Evolutionary conservation across 192 early-diverging fungal species (phyloP), one percentile per base, ranked within the genome.

Genomic region (Allomyces javanicus): DNA sequence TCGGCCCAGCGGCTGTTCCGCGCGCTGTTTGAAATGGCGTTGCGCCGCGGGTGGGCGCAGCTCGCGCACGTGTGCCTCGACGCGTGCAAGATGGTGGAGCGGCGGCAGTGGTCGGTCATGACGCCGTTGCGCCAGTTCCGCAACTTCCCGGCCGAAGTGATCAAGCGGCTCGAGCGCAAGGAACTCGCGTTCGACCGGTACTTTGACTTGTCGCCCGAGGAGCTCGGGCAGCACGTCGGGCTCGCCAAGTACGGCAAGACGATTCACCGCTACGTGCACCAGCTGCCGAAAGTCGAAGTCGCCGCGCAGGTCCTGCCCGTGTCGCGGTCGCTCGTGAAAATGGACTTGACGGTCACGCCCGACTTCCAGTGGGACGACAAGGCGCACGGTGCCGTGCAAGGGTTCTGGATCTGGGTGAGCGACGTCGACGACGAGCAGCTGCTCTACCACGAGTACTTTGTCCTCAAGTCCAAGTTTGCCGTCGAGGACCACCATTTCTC

Each of bases 11-110:
- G 96, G 67, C 92, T 99, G 64, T 76, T 97, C 33, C 85, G 96
- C 26, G 96, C 96, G 10, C 85, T 99, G 66, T 99, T 94, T 78
- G 96, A 97, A 79, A 91, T 99, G 63, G 92, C 92, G 69, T 72
- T 95, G 62, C 87, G 87, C 64, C 87, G 89, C 21, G 92, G 93
- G 22, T 99, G 96, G 96, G 85, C 93, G 10, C 91, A 91, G 67
- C 75, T 96, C 21, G 85, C 94, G 14, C 86, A 84, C 62, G 87
- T 87, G 61, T 85, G 89, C 10, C 79, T 99, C 50, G 90, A 91
- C 75, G 77, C 94, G 62, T 97, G 94, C 81, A 95, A 97, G 74
- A 94, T 94, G 90, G 94, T 96, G 0, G 96, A 99, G 69, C 81
- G 76, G 26, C 80, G 87, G 25, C 89, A 89, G 77, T 99, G 96